Percentiles rank a stretch among this genome's conserved stretches.
These are phyloP conservation scores for Blastocystis sp. DNA, from an alignment of 352 stramenopile species.

Conservation along the genomic window DNA sequence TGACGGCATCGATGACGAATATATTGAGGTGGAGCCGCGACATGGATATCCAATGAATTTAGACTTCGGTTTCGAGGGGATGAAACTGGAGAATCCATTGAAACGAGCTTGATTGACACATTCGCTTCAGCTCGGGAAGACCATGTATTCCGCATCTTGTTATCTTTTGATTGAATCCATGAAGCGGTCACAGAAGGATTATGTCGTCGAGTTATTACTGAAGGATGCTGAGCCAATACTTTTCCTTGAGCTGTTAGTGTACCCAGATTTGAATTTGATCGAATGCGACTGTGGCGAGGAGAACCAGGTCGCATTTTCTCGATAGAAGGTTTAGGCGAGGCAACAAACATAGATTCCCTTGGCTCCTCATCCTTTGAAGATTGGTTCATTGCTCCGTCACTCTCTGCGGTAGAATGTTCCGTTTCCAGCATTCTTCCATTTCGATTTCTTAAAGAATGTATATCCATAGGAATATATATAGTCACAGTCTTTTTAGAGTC, in stretches of 20 bases:
- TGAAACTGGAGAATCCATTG: neutral
- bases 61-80: neutral
- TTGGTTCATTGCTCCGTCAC: neutral
- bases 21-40: neutral
- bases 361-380: neutral
- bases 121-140: neutral
- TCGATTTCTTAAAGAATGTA: neutral
- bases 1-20: neutral
- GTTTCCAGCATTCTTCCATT: neutral
- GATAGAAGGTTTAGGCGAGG: too few relatives aligned
- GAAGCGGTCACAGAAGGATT: neutral
- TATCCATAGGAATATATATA: neutral
- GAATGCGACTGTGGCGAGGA: neutral
- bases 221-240: neutral
- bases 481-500: neutral
- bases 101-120: neutral
- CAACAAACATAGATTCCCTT: too few relatives aligned
- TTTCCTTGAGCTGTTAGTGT: neutral
- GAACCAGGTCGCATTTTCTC: too few relatives aligned
- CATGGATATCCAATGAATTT: neutral
- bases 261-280: neutral
- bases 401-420: neutral
- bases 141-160: neutral
- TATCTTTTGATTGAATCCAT: neutral
- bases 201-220: neutral